A percentile compares a stretch with the other conserved stretches of the same genome.
Conservation (phyloP, 169 alveolate species). For the Eimeria sp. region DNA sequence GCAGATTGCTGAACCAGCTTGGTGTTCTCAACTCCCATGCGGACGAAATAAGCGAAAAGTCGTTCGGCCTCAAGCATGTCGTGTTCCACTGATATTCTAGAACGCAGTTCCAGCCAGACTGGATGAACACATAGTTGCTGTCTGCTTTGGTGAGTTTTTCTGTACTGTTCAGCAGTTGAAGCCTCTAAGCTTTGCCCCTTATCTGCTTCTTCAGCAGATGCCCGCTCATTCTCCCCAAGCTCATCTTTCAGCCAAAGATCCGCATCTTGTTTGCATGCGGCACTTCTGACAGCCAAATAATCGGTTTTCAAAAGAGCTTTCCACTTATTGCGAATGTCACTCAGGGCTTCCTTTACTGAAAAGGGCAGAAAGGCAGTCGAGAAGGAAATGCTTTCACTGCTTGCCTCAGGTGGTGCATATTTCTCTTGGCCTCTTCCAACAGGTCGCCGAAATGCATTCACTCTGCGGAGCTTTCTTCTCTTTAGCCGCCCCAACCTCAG, state of each 20-base stretch:
- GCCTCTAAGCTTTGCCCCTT: background rate
- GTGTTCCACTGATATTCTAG: conserved; percentile 38
- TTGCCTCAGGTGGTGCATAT: background rate
- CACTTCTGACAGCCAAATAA: conserved; percentile 19
- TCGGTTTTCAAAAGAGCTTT: conserved; percentile 11
- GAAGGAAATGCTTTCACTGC: background rate
- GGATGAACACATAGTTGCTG: conserved; percentile 63
- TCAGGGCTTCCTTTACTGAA: conserved; percentile 23
- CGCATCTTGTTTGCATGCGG: conserved; percentile 65
- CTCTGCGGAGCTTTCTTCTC: background rate
- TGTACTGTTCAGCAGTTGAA: background rate
- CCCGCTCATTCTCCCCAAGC: background rate
- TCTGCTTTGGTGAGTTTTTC: background rate
- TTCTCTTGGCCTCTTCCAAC: background rate
- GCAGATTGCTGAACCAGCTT: conserved; percentile 17
- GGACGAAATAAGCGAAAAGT: conserved; percentile 47
- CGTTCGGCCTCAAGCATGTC: conserved; percentile 18
- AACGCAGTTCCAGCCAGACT: conserved; percentile 40
- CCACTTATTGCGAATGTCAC: conserved; percentile 10
- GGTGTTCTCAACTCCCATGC: conserved; percentile 57
- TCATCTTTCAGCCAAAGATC: conserved; percentile 58
- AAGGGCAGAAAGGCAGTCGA: conserved; percentile 38
- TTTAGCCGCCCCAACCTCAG: background rate
- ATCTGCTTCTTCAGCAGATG: background rate
- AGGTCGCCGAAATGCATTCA: background rate